Evolutionary conservation across 2,329 filamentous ascomycete genomes (phyloP).

Genomic region (Pseudofabraea citricarpa): DNA sequence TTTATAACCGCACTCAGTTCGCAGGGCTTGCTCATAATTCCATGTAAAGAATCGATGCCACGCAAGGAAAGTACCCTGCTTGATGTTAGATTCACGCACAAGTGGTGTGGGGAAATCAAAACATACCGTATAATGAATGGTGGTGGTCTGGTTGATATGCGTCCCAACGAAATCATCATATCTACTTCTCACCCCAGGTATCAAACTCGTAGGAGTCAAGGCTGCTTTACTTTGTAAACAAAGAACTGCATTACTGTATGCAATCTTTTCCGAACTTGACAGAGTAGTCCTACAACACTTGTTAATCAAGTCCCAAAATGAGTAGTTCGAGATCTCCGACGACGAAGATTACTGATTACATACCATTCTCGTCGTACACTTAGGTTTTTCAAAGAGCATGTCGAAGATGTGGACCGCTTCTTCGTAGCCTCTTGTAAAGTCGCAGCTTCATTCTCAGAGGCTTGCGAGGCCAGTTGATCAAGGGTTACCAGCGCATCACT

Average conservation of each 20-base stretch:
- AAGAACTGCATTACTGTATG: too few species aligned
- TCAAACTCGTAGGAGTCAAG: background rate
- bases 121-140: slow-evolving; percentile 29
- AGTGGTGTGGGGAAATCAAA: too few species aligned
- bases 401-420: background rate
- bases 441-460: background rate
- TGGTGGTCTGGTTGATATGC: slow-evolving; percentile 29
- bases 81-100: too few species aligned
- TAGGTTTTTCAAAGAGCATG: background rate
- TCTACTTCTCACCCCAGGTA: slow-evolving; percentile 18
- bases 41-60: slow-evolving; percentile 36
- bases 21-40: slow-evolving; percentile 32
- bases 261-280: too few species aligned
- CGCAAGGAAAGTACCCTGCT: slow-evolving; percentile 34
- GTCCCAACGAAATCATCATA: slow-evolving; percentile 34
- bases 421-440: background rate
- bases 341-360: too few species aligned
- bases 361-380: background rate
- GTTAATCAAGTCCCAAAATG: too few species aligned
- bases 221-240: background rate
- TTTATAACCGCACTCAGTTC: slow-evolving; percentile 32
- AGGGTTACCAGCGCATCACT: background rate
- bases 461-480: background rate
- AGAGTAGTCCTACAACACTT: too few species aligned
- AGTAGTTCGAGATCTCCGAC: too few species aligned